phyloP scores from a whole-genome alignment of 2,329 filamentous ascomycete genomes.

The Paecilomyces dactylethromorphus region DNA sequence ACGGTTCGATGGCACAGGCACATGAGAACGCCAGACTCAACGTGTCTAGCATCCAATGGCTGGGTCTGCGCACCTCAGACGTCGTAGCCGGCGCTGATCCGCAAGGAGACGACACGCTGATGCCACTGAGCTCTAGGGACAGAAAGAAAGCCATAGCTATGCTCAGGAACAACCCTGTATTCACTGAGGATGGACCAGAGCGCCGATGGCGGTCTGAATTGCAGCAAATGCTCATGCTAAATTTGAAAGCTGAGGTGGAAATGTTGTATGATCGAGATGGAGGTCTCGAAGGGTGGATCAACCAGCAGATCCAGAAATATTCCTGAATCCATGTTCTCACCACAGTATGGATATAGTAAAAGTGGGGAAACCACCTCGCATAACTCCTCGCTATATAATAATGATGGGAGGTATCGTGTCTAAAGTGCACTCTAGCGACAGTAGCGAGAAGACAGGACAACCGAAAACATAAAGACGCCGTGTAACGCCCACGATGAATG shows the following conservation, averaged over 20 bases:
- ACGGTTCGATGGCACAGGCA: constrained; percentile 51
- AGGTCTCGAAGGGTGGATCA: constrained; percentile 39
- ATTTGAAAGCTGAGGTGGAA: constrained; percentile 58
- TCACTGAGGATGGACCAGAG: constrained; percentile 39
- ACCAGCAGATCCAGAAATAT: constrained; percentile 12
- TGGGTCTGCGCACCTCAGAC: constrained; percentile 48
- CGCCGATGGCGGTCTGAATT: constrained; percentile 45
- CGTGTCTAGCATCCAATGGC: constrained; percentile 46
- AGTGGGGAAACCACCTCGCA: not conserved
- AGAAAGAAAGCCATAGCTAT: constrained; percentile 49
- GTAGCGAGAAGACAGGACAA: not conserved
- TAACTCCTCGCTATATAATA: not conserved
- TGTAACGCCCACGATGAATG: not conserved
- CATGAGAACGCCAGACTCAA: constrained; percentile 46
- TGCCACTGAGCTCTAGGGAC: constrained; percentile 48
- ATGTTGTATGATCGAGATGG: constrained; percentile 39
- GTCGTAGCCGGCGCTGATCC: constrained; percentile 21
- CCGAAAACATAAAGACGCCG: not conserved
- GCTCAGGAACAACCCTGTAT: constrained; percentile 41
- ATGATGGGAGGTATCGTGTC: not conserved
- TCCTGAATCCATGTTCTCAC: not conserved
- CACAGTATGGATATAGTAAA: not conserved
- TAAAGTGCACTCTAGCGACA: not conserved
- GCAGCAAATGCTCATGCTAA: constrained; percentile 56
- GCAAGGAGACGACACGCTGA: constrained; percentile 20